Evolutionary conservation across 2,329 filamentous ascomycete genomes (phyloP).

Genomic region (Stemphylium lycopersici): DNA sequence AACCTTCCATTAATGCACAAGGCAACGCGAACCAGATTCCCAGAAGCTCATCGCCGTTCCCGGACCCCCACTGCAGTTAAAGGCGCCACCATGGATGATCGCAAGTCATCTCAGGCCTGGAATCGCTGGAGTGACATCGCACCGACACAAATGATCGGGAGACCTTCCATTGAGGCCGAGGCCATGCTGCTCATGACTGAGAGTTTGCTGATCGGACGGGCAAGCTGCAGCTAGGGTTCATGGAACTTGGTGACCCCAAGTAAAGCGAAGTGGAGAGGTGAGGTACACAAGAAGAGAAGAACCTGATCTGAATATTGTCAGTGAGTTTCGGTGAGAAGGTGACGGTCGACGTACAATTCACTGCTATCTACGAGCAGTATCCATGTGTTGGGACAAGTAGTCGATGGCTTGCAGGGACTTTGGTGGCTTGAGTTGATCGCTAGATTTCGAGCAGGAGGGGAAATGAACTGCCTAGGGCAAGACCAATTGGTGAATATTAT

Average conservation of each 20-base stretch:
- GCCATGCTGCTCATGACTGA: conserved; percentile 17
- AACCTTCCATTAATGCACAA: conserved; percentile 19
- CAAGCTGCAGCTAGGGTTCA: conserved; percentile 16
- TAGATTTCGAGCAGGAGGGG: background rate
- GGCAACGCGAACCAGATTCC: conserved; percentile 18
- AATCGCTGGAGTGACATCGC: conserved; percentile 19
- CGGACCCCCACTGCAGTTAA: conserved; percentile 15
- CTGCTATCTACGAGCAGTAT: background rate
- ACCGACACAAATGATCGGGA: conserved; percentile 9
- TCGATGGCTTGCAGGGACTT: background rate
- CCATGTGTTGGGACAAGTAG: background rate
- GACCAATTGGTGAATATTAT: background rate
- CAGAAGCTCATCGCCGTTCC: conserved; percentile 18
- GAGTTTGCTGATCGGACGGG: conserved; percentile 6
- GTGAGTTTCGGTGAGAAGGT: background rate
- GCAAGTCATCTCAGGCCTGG: conserved; percentile 6
- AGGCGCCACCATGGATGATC: conserved; percentile 2
- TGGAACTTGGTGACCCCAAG: conserved; percentile 14
- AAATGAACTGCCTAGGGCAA: background rate
- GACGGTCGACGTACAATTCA: background rate
- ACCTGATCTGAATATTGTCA: conserved; percentile 2
- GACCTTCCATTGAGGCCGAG: conserved; percentile 19
- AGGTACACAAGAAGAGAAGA: conserved; percentile 6
- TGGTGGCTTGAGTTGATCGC: background rate
- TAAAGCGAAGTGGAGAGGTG: background rate